Evolutionary conservation across 2,329 filamentous ascomycete genomes (phyloP), one percentile per base, ranked within the genome.

Genomic region (Fusarium duplospermum): DNA sequence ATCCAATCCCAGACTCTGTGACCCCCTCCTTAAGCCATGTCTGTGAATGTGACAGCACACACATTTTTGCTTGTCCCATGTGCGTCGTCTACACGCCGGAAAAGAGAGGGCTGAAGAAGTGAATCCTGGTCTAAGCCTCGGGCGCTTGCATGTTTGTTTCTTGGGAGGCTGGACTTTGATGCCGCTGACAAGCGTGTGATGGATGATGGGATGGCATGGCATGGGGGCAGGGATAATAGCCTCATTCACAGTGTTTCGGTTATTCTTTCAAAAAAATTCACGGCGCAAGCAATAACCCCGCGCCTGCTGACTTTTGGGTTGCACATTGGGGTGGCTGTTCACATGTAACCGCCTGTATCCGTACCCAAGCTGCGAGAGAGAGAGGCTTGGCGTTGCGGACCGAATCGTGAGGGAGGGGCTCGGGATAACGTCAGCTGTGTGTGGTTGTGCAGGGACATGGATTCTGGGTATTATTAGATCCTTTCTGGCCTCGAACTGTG

Each of bases 341-440:
- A 54, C n/a, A 58, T 74, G 72, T 69, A 73, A 73, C 68, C 35
- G 29, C 8, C 35, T 35, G 71, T 69, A 69, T 74, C 71, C 58
- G 63, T 74, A 69, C 67, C 60, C 50, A 74, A 71, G 57, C 22
- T 40, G 40, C 40, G 40, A 63, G 64, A 20, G 42, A 10, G 40
- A 63, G 64, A 20, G 42, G 13, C 33, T 24, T 9, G 36, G 29
- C 42, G 11, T 58, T 58, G 54, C 54, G 33, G 54, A 31, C 20
- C 36, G 35, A 38, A 35, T 59, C 66, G 50, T 36, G 54, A 58
- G n/a, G 54, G 31, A 11, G n/a, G 54, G 33, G n/a, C 9, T 6
- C 3, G 10, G 22, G 59, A 72, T 61, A 66, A 27, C 62, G 59
- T 74, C 62, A 74, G 71, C 71, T 59, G 31, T 13, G 13, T 33